Base-by-base conservation (phyloP, 2,329 filamentous ascomycete species). In the Aureobasidium leucospermi region DNA sequence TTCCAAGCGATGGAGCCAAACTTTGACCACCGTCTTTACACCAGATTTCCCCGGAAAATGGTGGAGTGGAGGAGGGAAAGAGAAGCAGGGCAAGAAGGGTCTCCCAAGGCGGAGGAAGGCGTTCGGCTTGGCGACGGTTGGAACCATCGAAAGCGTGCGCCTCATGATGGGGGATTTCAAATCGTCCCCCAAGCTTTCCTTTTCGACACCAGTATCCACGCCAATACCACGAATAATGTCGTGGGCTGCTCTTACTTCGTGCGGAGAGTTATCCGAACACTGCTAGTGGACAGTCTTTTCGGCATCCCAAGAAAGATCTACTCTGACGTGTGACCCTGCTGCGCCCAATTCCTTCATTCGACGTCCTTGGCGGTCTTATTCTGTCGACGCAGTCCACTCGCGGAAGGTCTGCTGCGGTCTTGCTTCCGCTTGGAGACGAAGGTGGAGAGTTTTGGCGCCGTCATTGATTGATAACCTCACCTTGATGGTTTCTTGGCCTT, bases 91-190 rank as follows among this genome's bases (percentile, higher is more conserved):
- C 38, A 23, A 43, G 23, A 42, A 15, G 10, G n/a, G 13, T n/a
- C 39, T 13, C 39, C 39, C n/a, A 36, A 36, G 34, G 34, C 34
- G 34, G 34, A 52, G 29, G 34, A 41, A 52, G 48, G 28, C 15
- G 15, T 19, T 32, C n/a, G 28, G 42, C 52, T 56, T 56, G 52
- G 52, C 52, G 52, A 46, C 52, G 16, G 52, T 56, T 56, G 31
- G 11, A 45, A 38, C 52, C 52, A 56, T 56, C 41, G 52, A 56
- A 36, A 32, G 16, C 42, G 36, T 23, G 51, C 9, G 28, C 29
- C n/a, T 43, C 36, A 23, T 23, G 23, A 23, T 55, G 11, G 28
- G n/a, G 4, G 13, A 53, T 55, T 55, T 55, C n/a, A 55, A 55
- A 55, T 55, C 51, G 32, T 43, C 43, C 19, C 48, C 6, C 31